Percentiles rank a stretch among this genome's conserved stretches.
These are phyloP conservation scores for Trichoderma koningiopsis DNA, from an alignment of 2,329 filamentous ascomycete genomes.

Conservation along the genomic window DNA sequence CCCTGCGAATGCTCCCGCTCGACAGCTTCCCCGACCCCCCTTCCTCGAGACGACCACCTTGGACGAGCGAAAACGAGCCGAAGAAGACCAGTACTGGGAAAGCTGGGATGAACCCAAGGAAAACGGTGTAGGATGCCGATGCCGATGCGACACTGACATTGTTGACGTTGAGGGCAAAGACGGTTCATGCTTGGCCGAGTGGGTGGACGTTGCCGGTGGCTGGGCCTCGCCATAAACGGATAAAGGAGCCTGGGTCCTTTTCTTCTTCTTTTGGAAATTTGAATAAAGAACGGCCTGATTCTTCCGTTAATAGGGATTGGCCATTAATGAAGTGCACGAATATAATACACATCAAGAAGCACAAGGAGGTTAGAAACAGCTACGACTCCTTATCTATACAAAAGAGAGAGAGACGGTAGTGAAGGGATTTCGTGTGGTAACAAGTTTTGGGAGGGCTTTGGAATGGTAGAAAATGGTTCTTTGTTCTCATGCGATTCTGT, in stretches of 20 bases:
- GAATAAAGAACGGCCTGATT: constrained; percentile 15
- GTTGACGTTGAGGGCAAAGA: constrained; percentile 97
- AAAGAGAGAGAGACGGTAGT: neutral
- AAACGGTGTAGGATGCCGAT: constrained; percentile 95
- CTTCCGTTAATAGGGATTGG: neutral
- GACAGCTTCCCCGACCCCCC: constrained; percentile 78
- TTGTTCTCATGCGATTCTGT: neutral
- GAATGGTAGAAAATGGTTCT: neutral
- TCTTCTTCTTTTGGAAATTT: constrained; percentile 18
- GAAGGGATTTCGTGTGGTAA: neutral
- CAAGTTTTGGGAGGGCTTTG: neutral
- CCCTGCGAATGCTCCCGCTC: constrained; percentile 87
- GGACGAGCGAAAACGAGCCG: constrained; percentile 79
- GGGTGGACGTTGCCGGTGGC: constrained; percentile 95
- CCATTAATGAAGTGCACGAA: constrained; percentile 26
- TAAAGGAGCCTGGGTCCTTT: neutral
- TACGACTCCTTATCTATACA: constrained; percentile 14
- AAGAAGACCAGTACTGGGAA: constrained; percentile 97
- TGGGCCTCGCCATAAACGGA: constrained; percentile 64
- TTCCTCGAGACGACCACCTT: constrained; percentile 79
- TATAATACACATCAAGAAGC: constrained; percentile 21
- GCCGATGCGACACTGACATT: constrained; percentile 95
- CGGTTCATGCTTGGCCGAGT: constrained; percentile 90
- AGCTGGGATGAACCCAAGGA: constrained; percentile 83
- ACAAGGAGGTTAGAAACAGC: neutral